phyloP scores from a whole-genome alignment of 2,329 filamentous ascomycete species.

The Waltergamsia citrina region DNA sequence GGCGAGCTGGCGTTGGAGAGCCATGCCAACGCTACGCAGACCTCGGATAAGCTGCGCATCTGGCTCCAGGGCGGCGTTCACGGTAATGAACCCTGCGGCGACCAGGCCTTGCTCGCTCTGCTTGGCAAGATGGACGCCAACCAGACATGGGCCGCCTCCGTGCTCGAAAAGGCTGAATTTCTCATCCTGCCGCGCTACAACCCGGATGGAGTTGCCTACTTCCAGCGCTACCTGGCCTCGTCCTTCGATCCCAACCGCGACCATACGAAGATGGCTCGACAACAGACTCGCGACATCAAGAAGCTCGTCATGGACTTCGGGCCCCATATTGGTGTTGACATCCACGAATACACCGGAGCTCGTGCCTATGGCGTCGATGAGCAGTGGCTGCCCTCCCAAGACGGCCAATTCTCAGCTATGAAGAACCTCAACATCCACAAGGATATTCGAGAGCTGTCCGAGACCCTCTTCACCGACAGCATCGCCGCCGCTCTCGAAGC shows the following conservation, averaged over 20 bases:
- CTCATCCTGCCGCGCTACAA: slow-evolving; percentile 19
- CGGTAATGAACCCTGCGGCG: slow-evolving; percentile 19
- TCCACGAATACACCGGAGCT: slow-evolving; percentile 17
- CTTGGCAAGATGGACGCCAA: slow-evolving; percentile 18
- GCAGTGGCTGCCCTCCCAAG: slow-evolving; percentile 13
- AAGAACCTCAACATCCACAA: slow-evolving; percentile 22
- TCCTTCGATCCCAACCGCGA: slow-evolving; percentile 21
- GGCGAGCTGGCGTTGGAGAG: slow-evolving; percentile 2
- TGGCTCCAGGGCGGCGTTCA: slow-evolving; percentile 16
- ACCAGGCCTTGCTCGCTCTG: slow-evolving; percentile 18
- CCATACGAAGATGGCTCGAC: slow-evolving; percentile 17
- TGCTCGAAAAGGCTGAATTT: slow-evolving; percentile 16
- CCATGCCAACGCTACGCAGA: slow-evolving; percentile 6
- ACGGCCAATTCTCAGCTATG: slow-evolving; percentile 20
- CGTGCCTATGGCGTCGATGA: slow-evolving; percentile 10
- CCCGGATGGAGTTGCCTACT: slow-evolving; percentile 20
- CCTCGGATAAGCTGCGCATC: slow-evolving; percentile 16
- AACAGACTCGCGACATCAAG: slow-evolving; percentile 20
- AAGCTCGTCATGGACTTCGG: slow-evolving; percentile 14
- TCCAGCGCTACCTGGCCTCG: slow-evolving; percentile 16
- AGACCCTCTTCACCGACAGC: slow-evolving; percentile 15
- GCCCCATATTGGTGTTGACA: slow-evolving; percentile 20
- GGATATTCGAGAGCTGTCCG: slow-evolving; percentile 15
- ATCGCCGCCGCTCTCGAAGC: slow-evolving; percentile 18
- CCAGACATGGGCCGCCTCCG: slow-evolving; percentile 14